phyloP scores from a whole-genome alignment of 2,329 filamentous ascomycete species.

The Colletotrichum liriopes region DNA sequence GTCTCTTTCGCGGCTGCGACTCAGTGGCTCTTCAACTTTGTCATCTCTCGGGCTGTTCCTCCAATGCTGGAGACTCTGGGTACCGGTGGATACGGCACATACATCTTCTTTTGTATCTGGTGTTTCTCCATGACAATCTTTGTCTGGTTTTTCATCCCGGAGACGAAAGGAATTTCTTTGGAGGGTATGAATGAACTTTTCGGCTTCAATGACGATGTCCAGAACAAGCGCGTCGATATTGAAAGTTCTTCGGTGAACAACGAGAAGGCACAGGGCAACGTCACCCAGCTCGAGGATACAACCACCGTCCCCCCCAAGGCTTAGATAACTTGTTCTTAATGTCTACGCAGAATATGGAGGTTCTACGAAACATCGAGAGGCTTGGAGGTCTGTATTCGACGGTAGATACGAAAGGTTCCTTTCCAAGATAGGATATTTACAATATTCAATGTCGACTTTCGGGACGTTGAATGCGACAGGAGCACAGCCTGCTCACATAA shows the following conservation, averaged over 20 bases:
- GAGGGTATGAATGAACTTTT: slow-evolving; percentile 40
- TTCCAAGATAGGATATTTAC: too few relatives aligned
- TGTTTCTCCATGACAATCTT: slow-evolving; percentile 50
- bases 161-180: slow-evolving; percentile 61
- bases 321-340: not conserved
- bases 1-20: slow-evolving; percentile 74
- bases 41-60: slow-evolving; percentile 74
- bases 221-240: slow-evolving; percentile 15
- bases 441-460: too few relatives aligned
- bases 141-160: slow-evolving; percentile 62
- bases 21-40: slow-evolving; percentile 78
- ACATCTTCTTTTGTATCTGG: slow-evolving; percentile 58
- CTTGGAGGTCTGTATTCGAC: not conserved
- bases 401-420: too few relatives aligned
- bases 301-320: not conserved
- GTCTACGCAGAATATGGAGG: too few relatives aligned
- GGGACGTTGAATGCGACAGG: too few relatives aligned
- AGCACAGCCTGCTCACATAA: too few relatives aligned
- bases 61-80: slow-evolving; percentile 71
- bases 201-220: slow-evolving; percentile 25
- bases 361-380: too few relatives aligned
- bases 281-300: slow-evolving; percentile 20
- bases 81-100: slow-evolving; percentile 60
- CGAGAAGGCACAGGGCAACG: not conserved
- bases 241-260: slow-evolving; percentile 29